Evolutionary conservation across 345 rosid species (phyloP).

Genomic region (Aquilaria sinensis): DNA sequence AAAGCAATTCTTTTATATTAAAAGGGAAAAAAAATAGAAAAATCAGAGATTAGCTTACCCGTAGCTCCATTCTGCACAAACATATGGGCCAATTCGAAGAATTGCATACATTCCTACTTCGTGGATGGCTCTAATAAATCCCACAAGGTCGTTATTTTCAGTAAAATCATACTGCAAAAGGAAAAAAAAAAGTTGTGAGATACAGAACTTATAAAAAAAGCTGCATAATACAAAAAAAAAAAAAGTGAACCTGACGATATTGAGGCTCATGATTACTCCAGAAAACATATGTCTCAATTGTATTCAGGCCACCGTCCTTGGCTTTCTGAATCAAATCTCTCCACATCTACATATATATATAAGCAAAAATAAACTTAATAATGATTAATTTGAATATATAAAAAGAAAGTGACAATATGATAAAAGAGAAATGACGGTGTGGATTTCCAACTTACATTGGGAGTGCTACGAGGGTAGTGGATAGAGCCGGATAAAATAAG

Average conservation of each 20-base stretch:
- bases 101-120: constrained; percentile 28
- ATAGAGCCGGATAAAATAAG: constrained; percentile 43
- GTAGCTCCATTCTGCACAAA: constrained; percentile 41
- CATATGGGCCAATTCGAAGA: constrained; percentile 49
- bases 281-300: constrained; percentile 65
- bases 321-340: too few species aligned
- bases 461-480: constrained; percentile 53
- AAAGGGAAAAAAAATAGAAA: neutral
- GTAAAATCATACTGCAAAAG: constrained; percentile 28
- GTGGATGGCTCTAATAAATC: constrained; percentile 35
- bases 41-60: constrained; percentile 17
- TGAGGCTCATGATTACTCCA: constrained; percentile 61
- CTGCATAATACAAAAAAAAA: neutral
- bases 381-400: neutral
- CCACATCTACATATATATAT: too few species aligned
- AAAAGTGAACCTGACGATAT: constrained; percentile 6
- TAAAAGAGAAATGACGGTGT: neutral
- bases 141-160: constrained; percentile 30
- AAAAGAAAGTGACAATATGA: neutral
- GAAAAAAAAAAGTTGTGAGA: neutral
- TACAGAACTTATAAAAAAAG: neutral
- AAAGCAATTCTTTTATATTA: neutral
- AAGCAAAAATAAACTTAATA: constrained; percentile 28
- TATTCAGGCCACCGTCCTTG: constrained; percentile 18
- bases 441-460: constrained; percentile 18